phyloP scores from a whole-genome alignment of 495 filamentous ascomycete genomes.

The Oleoguttula mirabilis region DNA sequence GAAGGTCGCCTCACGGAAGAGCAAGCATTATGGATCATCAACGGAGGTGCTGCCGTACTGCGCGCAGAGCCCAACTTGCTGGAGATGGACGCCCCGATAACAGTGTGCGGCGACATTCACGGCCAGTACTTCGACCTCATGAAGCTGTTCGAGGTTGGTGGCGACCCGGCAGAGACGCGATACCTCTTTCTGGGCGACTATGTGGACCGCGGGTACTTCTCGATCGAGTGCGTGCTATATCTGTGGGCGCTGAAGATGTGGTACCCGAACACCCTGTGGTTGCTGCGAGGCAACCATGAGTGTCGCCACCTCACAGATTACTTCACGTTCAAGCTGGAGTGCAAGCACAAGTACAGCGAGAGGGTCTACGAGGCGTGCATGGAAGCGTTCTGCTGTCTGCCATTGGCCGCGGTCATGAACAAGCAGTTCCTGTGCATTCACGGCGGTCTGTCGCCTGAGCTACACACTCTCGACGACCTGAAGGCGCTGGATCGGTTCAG shows the following conservation, averaged over 20 bases:
- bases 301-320: slow-evolving; percentile 98
- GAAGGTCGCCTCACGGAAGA: slow-evolving; percentile 95
- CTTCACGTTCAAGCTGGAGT: slow-evolving; percentile 99
- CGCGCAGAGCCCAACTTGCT: slow-evolving; percentile 84
- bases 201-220: slow-evolving; percentile 96
- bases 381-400: slow-evolving; percentile 91
- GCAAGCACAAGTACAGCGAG: slow-evolving; percentile 98
- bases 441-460: slow-evolving; percentile 85
- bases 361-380: slow-evolving; percentile 94
- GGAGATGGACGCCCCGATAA: slow-evolving; percentile 99
- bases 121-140: slow-evolving; percentile 98
- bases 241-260: slow-evolving; percentile 98
- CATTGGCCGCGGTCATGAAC: slow-evolving; percentile 96
- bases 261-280: slow-evolving; percentile 95
- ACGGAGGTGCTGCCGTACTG: slow-evolving; percentile 69
- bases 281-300: slow-evolving; percentile 95
- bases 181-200: slow-evolving; percentile 98
- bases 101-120: slow-evolving; percentile 97
- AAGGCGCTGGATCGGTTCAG: slow-evolving; percentile 95
- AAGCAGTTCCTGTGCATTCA: slow-evolving; percentile 99
- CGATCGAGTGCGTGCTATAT: slow-evolving; percentile 97
- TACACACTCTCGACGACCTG: slow-evolving; percentile 90
- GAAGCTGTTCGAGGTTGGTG: slow-evolving; percentile 98
- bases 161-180: slow-evolving; percentile 87
- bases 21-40: slow-evolving; percentile 91